Evolutionary conservation across 148 eudicot species (phyloP).

Genomic region (Chenopodium album): DNA sequence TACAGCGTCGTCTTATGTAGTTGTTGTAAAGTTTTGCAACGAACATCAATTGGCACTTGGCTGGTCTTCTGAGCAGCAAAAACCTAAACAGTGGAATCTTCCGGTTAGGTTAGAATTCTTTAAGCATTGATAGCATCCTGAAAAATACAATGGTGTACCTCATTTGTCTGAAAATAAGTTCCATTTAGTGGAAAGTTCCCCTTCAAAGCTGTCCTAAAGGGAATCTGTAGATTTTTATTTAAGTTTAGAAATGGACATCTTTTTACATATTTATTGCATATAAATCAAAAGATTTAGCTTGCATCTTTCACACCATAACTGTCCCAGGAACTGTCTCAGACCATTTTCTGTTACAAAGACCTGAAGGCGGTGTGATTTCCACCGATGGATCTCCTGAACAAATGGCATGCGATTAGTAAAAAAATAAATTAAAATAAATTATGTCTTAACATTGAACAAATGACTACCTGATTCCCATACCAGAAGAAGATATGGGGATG

Average conservation of each 20-base stretch:
- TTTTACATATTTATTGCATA: not conserved
- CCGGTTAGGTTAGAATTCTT: not conserved
- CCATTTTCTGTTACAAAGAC: not conserved
- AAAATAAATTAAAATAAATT: not conserved
- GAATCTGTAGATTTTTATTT: slow-evolving; percentile 27
- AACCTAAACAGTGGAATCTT: slow-evolving; percentile 15
- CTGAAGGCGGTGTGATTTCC: not conserved
- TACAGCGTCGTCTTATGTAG: slow-evolving; percentile 11
- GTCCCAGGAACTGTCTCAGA: slow-evolving; percentile 24
- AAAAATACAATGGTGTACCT: slow-evolving; percentile 26
- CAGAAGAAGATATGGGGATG: slow-evolving; percentile 31
- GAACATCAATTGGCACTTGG: slow-evolving; percentile 23
- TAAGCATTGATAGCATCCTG: no score
- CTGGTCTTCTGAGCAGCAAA: slow-evolving; percentile 26
- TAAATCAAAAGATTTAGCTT: not conserved
- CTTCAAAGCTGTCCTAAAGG: slow-evolving; percentile 43
- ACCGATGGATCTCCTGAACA: slow-evolving; percentile 4
- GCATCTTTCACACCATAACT: slow-evolving; percentile 20
- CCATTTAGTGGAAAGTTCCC: slow-evolving; percentile 57
- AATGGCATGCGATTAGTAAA: not conserved
- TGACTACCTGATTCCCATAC: slow-evolving; percentile 29
- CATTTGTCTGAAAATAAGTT: slow-evolving; percentile 50
- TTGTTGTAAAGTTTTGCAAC: slow-evolving; percentile 14
- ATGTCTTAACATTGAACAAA: no score
- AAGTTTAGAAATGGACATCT: not conserved